These are phyloP conservation scores for Cicer pinnatifidum DNA, from an alignment of 306 rosid species.

Conservation along the genomic window DNA sequence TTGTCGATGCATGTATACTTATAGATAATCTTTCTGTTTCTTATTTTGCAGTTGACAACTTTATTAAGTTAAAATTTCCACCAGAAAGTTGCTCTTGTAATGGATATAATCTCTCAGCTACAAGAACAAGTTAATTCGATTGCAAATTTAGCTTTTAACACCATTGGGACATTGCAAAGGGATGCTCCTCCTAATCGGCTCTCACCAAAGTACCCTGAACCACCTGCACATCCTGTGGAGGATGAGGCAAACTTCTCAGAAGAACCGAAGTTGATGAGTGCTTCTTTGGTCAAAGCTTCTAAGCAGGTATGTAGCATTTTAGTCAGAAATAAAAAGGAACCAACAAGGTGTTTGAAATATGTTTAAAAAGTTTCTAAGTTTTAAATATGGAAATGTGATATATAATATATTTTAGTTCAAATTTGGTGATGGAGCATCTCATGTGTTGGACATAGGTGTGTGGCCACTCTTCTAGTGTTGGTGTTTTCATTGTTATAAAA, in stretches of 20 bases:
- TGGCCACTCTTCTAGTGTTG: neutral
- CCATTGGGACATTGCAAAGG: slow-evolving; percentile 82
- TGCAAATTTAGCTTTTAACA: slow-evolving; percentile 77
- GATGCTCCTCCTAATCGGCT: slow-evolving; percentile 88
- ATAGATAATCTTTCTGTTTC: slow-evolving; percentile 11
- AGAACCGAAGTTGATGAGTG: slow-evolving; percentile 79
- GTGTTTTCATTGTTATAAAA: neutral
- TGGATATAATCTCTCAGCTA: slow-evolving; percentile 89
- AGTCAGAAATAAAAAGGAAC: neutral
- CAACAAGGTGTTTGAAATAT: slow-evolving; percentile 7
- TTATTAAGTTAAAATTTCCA: slow-evolving; percentile 2
- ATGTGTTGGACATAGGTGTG: neutral
- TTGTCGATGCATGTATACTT: neutral
- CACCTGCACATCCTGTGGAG: slow-evolving; percentile 66
- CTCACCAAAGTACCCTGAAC: slow-evolving; percentile 81
- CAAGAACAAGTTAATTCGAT: slow-evolving; percentile 80
- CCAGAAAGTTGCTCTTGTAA: slow-evolving; percentile 32
- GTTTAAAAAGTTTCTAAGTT: neutral
- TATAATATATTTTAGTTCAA: neutral
- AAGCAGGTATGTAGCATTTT: slow-evolving; percentile 65
- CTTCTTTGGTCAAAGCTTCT: slow-evolving; percentile 80
- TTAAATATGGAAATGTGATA: slow-evolving; percentile 9
- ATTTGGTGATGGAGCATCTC: neutral
- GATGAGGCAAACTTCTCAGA: slow-evolving; percentile 62
- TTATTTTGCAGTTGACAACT: slow-evolving; percentile 23